Base-by-base conservation (phyloP, 225 moss, liverwort and hornwort genomes). In the Pseudoscleropodium purum region DNA sequence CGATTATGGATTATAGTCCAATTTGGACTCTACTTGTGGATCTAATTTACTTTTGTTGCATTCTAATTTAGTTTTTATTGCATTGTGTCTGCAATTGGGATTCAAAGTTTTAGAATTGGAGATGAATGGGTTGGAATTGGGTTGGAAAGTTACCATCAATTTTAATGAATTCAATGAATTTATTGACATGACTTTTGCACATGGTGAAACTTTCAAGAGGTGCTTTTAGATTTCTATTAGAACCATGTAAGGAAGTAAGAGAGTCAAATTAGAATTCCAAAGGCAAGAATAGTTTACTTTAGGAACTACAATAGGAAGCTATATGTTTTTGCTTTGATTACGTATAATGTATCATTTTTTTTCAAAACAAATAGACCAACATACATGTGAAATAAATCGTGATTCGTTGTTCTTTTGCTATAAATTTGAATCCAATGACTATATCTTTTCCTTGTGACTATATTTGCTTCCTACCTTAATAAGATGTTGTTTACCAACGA, bases 131-230 rank as follows among this genome's bases (percentile, higher is more conserved):
- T 74, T 45, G 11, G 2, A 33, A 75, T 20, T 76, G 3, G 33
- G 0, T 51, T 76, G 29, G 7, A 76, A 34, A 51, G 13, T 13
- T 8, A 51, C 8, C 51, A 76, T 21, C 51, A 24, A 60, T 60
- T 23, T 57, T 8, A 5, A 13, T 33, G 33, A 33, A 51, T 20
- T 76, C 33, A 51, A 51, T 33, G 2, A 76, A 13, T 4, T 20
- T 7, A 51, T 2, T 1, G 0, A 36, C 6, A 0, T 0, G 1
- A 1, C 21, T 76, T 76, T 11, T 51, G 33, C 0, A 33, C 33
- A 76, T 34, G 14, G 2, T 4, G 6, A 21, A 75, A 20, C 0
- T 34, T 76, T 76, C 8, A 14, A 34, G 4, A 23, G 9, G 8
- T 33, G 21, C 34, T 51, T 76, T 76, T 1, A 33, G 5, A 20